A percentile compares a stretch with the other conserved stretches of the same genome.
Conservation (phyloP, 371 early-diverging fungal genomes). For the Apophysomyces trapeziformis region DNA sequence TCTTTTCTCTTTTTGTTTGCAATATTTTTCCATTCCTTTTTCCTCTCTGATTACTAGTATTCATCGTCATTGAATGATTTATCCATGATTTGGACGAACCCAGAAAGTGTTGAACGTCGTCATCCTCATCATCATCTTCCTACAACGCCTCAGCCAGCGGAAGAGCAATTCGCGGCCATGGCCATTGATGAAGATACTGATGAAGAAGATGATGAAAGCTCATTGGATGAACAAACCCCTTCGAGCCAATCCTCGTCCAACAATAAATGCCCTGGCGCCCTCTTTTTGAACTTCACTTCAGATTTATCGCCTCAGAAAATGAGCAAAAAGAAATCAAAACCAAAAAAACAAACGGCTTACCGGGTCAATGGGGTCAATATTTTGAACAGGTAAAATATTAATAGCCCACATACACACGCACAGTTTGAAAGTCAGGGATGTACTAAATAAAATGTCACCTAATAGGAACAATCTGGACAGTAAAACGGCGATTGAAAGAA, state of each 20-base stretch:
- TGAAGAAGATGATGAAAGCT: slow-evolving; percentile 14
- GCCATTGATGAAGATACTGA: slow-evolving; percentile 16
- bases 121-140: neutral
- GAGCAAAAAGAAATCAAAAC: slow-evolving; percentile 36
- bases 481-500: slow-evolving; percentile 74
- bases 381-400: slow-evolving; percentile 58
- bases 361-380: slow-evolving; percentile 69
- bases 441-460: slow-evolving; percentile 4
- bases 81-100: slow-evolving; percentile 9
- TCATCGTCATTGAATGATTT: slow-evolving; percentile 7
- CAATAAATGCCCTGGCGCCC: slow-evolving; percentile 15
- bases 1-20: slow-evolving; percentile 7
- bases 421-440: slow-evolving; percentile 8
- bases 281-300: slow-evolving; percentile 30
- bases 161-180: slow-evolving; percentile 1
- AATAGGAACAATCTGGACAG: slow-evolving; percentile 71
- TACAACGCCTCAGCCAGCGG: slow-evolving; percentile 3
- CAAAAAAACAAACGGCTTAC: slow-evolving; percentile 60
- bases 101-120: neutral
- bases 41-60: neutral
- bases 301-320: slow-evolving; percentile 30
- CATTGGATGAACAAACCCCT: slow-evolving; percentile 10
- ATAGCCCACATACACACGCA: no score
- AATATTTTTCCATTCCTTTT: neutral
- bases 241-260: neutral